Percentiles rank a stretch among this genome's conserved stretches.
Conservation (phyloP, 2,329 filamentous ascomycete species). For the Colletotrichum sp. region DNA sequence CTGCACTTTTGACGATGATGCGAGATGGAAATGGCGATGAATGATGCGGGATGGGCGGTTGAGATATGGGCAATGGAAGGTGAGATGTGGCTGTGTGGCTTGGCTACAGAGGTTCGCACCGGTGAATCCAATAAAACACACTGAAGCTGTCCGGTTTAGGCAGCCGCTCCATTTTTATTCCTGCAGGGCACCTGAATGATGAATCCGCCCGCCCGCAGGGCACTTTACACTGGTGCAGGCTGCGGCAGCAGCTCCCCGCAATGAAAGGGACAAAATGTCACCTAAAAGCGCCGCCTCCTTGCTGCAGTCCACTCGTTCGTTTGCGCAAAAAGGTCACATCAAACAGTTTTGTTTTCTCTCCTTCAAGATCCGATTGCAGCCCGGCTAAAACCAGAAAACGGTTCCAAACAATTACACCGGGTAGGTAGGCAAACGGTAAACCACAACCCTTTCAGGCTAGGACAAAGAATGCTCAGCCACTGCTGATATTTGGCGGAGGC, state of each 20-base stretch:
- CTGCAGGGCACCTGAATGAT: not conserved
- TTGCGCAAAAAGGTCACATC: not conserved
- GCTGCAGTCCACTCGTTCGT: not conserved
- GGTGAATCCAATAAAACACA: not conserved
- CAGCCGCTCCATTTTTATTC: not conserved
- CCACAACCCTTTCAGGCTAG: not conserved
- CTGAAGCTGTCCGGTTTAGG: constrained; percentile 11
- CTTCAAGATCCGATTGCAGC: not conserved
- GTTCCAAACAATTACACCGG: not conserved
- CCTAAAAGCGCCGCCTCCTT: not conserved
- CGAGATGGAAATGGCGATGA: not conserved
- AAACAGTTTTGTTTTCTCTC: not conserved
- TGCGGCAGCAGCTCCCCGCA: not conserved
- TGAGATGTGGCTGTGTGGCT: constrained; percentile 10
- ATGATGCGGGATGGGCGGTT: not conserved
- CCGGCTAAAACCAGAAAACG: not conserved
- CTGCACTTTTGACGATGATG: not conserved
- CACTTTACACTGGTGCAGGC: not conserved
- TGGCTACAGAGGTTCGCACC: not conserved
- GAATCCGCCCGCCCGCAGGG: not conserved
- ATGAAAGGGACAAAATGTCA: not conserved
- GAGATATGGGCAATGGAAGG: not conserved
- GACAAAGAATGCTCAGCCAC: constrained; percentile 1
- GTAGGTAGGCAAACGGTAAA: not conserved
- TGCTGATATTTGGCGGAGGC: not conserved